Evolutionary conservation across 305 asterid genomes (phyloP).

Genomic region (Solanum aculeatissimum): DNA sequence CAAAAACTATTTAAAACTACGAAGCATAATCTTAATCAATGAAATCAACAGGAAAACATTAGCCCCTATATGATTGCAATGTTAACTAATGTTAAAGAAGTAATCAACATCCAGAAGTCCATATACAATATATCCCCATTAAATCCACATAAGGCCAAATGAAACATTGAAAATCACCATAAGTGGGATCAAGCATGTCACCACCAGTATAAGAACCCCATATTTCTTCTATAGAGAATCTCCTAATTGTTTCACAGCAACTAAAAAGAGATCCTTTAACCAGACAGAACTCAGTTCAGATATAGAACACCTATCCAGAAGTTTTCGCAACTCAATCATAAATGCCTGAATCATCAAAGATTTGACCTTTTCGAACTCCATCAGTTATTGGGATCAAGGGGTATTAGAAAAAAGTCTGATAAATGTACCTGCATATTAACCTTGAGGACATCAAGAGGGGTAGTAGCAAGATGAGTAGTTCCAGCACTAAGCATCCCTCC

Average conservation of each 20-base stretch:
- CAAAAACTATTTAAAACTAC: not conserved
- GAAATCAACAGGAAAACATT: not conserved
- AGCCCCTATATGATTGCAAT: not conserved
- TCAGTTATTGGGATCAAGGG: no score
- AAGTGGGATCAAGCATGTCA: not conserved
- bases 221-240: not conserved
- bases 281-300: not conserved
- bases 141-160: not conserved
- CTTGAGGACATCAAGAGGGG: constrained; percentile 42
- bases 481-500: constrained; percentile 41
- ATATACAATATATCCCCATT: not conserved
- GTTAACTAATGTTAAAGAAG: not conserved
- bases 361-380: not conserved
- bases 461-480: constrained; percentile 29
- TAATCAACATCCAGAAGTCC: not conserved
- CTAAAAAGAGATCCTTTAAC: not conserved
- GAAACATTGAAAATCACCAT: not conserved
- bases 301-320: not conserved
- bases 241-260: not conserved
- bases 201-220: not conserved
- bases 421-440: constrained; percentile 15
- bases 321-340: not conserved
- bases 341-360: not conserved
- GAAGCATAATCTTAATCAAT: not conserved
- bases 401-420: not conserved